Conservation (phyloP, 2,329 filamentous ascomycete species). For the Colletotrichum sp. region DNA sequence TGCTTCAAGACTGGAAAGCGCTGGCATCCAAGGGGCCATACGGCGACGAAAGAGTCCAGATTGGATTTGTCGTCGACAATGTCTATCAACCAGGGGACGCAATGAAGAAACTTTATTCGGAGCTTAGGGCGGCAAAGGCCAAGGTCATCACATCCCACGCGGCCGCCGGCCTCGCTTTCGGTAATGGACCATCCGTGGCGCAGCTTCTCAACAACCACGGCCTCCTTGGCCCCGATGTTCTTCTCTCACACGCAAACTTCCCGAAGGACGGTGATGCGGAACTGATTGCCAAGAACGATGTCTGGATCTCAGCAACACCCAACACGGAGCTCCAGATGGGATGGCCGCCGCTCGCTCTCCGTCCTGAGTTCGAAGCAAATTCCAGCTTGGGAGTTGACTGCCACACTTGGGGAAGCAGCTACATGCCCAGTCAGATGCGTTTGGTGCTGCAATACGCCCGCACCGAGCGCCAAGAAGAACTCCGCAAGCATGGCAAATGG, state of each 20-base stretch:
- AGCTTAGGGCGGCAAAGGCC: slow-evolving; percentile 37
- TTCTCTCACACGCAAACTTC: slow-evolving; percentile 34
- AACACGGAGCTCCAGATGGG: slow-evolving; percentile 58
- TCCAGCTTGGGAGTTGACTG: slow-evolving; percentile 32
- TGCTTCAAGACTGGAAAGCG: slow-evolving; percentile 30
- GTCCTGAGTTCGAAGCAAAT: not conserved
- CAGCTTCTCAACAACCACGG: not conserved
- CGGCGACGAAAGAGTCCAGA: slow-evolving; percentile 34
- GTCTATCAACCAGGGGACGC: slow-evolving; percentile 41
- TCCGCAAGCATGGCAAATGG: slow-evolving; percentile 29
- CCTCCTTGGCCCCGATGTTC: not conserved
- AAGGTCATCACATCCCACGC: slow-evolving; percentile 41
- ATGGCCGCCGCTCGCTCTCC: slow-evolving; percentile 24
- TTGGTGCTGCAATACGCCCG: slow-evolving; percentile 29
- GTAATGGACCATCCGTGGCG: not conserved
- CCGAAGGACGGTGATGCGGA: slow-evolving; percentile 34
- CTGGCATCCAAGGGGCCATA: slow-evolving; percentile 27
- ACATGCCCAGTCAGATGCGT: slow-evolving; percentile 11
- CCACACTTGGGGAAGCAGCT: slow-evolving; percentile 17
- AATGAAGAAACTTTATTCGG: slow-evolving; percentile 39
- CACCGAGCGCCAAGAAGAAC: slow-evolving; percentile 21
- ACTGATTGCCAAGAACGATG: slow-evolving; percentile 33
- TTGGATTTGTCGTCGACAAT: slow-evolving; percentile 50
- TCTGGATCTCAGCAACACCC: slow-evolving; percentile 48
- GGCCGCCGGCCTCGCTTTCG: not conserved